Percentiles rank a stretch among this genome's conserved stretches.
These are phyloP conservation scores for Pseudogymnoascus sp. DNA, from an alignment of 2,329 filamentous ascomycete genomes.

Conservation along the genomic window DNA sequence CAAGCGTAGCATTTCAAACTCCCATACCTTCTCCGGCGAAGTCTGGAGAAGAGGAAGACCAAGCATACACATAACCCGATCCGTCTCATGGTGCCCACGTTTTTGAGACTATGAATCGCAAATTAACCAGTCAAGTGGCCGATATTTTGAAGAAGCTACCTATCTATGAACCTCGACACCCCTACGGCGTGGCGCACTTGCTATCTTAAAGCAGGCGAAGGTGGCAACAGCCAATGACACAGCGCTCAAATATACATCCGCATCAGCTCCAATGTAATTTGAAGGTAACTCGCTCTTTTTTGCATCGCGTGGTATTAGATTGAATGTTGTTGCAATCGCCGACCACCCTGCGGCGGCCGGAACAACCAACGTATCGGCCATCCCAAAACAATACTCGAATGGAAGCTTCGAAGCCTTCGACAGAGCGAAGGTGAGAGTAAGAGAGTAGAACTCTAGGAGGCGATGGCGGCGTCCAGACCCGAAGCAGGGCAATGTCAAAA, in stretches of 20 bases:
- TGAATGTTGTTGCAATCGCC: slow-evolving; percentile 17
- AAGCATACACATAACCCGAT: background rate
- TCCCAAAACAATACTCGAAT: slow-evolving; percentile 18
- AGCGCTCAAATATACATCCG: slow-evolving; percentile 14
- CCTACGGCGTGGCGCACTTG: slow-evolving; percentile 4
- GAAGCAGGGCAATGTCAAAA: slow-evolving; percentile 23
- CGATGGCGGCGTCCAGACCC: slow-evolving; percentile 23
- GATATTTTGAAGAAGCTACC: slow-evolving; percentile 11
- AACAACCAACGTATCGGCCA: slow-evolving; percentile 18
- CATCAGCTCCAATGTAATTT: slow-evolving; percentile 13
- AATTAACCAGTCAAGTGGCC: slow-evolving; percentile 10
- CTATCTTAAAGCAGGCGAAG: slow-evolving; percentile 17
- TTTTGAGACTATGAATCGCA: background rate
- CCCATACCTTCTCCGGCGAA: background rate
- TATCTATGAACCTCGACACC: slow-evolving; percentile 12
- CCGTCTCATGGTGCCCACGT: background rate
- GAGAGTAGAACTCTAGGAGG: slow-evolving; percentile 22
- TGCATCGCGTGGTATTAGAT: slow-evolving; percentile 15
- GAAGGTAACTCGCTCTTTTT: slow-evolving; percentile 13
- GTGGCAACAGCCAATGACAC: slow-evolving; percentile 16
- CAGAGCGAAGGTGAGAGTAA: slow-evolving; percentile 15
- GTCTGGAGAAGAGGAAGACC: background rate
- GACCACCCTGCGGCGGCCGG: slow-evolving; percentile 16
- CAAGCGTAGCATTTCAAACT: background rate
- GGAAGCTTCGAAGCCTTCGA: slow-evolving; percentile 13